Percentiles rank a stretch among this genome's conserved stretches.
phyloP scores from a whole-genome alignment of 805 yeast species.

The Teunomyces pallodes region DNA sequence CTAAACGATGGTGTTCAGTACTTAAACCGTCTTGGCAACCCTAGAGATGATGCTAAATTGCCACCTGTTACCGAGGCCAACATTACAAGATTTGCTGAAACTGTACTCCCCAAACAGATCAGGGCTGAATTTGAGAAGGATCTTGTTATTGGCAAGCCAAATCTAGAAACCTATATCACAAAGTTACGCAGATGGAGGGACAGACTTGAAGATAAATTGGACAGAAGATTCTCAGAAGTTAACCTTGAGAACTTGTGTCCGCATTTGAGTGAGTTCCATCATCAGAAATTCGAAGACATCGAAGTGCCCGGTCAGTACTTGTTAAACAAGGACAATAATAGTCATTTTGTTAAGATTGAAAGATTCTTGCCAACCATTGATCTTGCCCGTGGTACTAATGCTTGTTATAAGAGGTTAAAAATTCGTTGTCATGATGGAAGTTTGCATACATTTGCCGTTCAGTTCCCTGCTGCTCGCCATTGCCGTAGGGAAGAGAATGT shows the following conservation, averaged over 20 bases:
- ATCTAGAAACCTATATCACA: constrained; percentile 79
- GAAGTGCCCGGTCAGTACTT: constrained; percentile 97
- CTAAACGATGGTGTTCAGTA: constrained; percentile 92
- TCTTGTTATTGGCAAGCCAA: constrained; percentile 82
- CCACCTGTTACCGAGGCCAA: constrained; percentile 92
- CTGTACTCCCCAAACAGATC: constrained; percentile 84
- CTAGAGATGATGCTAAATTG: constrained; percentile 81
- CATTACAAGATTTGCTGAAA: constrained; percentile 85
- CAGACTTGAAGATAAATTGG: constrained; percentile 86
- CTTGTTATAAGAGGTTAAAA: constrained; percentile 83
- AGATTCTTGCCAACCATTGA: constrained; percentile 88
- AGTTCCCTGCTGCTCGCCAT: constrained; percentile 96
- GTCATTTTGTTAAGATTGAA: constrained; percentile 91
- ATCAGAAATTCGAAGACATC: constrained; percentile 95
- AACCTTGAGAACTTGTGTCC: constrained; percentile 90
- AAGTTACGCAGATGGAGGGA: constrained; percentile 91
- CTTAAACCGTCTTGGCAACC: constrained; percentile 79
- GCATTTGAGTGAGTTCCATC: constrained; percentile 94
- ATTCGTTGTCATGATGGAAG: constrained; percentile 94
- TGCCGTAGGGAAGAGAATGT: constrained; percentile 95
- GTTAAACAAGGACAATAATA: constrained; percentile 79
- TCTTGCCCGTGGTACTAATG: constrained; percentile 82
- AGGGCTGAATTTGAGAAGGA: constrained; percentile 90
- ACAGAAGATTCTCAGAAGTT: constrained; percentile 74
- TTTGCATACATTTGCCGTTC: constrained; percentile 89